Evolutionary conservation across 257 asterid genomes (phyloP).

Genomic region (Scutellaria barbata): DNA sequence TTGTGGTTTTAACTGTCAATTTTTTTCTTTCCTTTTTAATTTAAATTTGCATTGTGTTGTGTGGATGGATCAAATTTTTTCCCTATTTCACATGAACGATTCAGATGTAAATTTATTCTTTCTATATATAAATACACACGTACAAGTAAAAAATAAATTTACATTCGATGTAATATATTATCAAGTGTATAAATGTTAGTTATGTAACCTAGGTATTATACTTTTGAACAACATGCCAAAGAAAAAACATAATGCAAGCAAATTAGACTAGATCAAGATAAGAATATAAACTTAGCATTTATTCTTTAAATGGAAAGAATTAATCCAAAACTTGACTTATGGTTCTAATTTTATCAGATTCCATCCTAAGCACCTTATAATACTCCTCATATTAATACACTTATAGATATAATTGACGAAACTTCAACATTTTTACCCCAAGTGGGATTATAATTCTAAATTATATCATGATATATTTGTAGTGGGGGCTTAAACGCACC

Average conservation of each 20-base stretch:
- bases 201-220: constrained; percentile 14
- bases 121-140: too few species aligned
- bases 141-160: too few species aligned
- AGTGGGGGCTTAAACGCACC: too few species aligned
- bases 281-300: constrained; percentile 11
- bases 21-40: too few species aligned
- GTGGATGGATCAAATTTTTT: too few species aligned
- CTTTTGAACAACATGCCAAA: constrained; percentile 17
- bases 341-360: constrained; percentile 13
- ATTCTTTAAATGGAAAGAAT: background rate
- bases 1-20: too few species aligned
- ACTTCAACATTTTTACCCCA: background rate
- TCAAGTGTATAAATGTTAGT: constrained; percentile 3
- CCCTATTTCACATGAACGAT: too few species aligned
- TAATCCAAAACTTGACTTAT: constrained; percentile 29
- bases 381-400: background rate
- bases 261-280: background rate
- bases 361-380: constrained; percentile 3
- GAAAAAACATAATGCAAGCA: constrained; percentile 18
- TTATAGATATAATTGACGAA: background rate
- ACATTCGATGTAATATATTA: too few species aligned
- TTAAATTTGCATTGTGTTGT: too few species aligned
- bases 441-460: background rate
- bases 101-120: too few species aligned
- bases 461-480: too few species aligned